These are phyloP conservation scores for Wickerhamomyces bisporus DNA, from an alignment of 805 yeast genomes.

Conservation along the genomic window DNA sequence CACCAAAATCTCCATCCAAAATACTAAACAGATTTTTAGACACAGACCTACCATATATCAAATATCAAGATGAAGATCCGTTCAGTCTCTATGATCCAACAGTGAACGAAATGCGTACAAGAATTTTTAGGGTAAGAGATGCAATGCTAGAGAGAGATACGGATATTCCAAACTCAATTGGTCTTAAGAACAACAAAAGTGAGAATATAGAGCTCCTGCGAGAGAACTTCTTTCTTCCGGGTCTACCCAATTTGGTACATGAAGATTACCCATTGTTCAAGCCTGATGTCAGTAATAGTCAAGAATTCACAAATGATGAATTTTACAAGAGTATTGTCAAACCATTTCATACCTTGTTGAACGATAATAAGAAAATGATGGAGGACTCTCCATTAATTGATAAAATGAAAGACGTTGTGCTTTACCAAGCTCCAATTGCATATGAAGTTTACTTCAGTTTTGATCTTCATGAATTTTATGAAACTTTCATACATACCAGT, in stretches of 20 bases:
- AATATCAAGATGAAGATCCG: slow-evolving; percentile 16
- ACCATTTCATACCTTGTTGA: slow-evolving; percentile 10
- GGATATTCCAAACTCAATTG: slow-evolving; percentile 16
- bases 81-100: slow-evolving; percentile 16
- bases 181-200: slow-evolving; percentile 8
- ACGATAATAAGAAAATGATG: neutral
- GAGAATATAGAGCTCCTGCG: slow-evolving; percentile 8
- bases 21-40: slow-evolving; percentile 8
- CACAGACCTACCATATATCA: slow-evolving; percentile 19
- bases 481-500: slow-evolving; percentile 1
- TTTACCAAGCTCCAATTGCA: slow-evolving; percentile 12
- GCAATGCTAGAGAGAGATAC: slow-evolving; percentile 19
- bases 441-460: slow-evolving; percentile 5
- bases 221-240: slow-evolving; percentile 20
- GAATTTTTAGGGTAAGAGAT: slow-evolving; percentile 11
- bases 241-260: slow-evolving; percentile 17
- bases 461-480: slow-evolving; percentile 2
- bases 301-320: slow-evolving; percentile 15
- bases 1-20: neutral
- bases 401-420: slow-evolving; percentile 8
- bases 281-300: slow-evolving; percentile 13
- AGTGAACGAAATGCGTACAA: slow-evolving; percentile 3
- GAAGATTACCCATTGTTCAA: slow-evolving; percentile 22
- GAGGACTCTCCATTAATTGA: slow-evolving; percentile 2
- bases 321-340: slow-evolving; percentile 7